Evolutionary conservation across 192 early-diverging fungal genomes (phyloP).

Genomic region (Bifiguratus adelaidae): DNA sequence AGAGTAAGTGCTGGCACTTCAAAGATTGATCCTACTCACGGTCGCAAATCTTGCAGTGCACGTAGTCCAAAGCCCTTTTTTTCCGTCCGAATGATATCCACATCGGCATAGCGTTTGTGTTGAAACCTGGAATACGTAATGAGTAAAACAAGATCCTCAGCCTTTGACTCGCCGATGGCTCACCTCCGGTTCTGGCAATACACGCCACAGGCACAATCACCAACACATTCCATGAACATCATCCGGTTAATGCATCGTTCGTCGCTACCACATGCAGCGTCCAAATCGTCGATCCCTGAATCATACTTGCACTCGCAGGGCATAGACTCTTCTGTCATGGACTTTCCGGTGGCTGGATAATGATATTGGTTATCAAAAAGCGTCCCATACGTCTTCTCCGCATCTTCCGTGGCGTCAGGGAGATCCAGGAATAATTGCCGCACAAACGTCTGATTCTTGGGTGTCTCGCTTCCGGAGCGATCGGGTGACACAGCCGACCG

Average conservation of each 20-base stretch:
- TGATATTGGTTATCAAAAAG: slow-evolving; percentile 62
- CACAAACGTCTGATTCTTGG: too few relatives aligned
- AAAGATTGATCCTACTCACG: slow-evolving; percentile 27
- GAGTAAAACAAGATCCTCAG: not conserved
- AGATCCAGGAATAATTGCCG: too few relatives aligned
- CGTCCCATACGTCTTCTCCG: slow-evolving; percentile 49
- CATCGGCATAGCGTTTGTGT: slow-evolving; percentile 68
- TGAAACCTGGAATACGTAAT: slow-evolving; percentile 55
- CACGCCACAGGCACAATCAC: slow-evolving; percentile 79
- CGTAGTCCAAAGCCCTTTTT: slow-evolving; percentile 93
- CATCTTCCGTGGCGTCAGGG: slow-evolving; percentile 31
- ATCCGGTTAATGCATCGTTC: slow-evolving; percentile 90
- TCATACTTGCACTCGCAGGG: slow-evolving; percentile 72
- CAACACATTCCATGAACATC: slow-evolving; percentile 85
- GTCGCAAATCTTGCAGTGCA: slow-evolving; percentile 47
- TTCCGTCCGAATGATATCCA: slow-evolving; percentile 82
- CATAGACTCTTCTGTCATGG: slow-evolving; percentile 58
- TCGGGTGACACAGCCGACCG: too few relatives aligned
- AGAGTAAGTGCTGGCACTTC: too few relatives aligned
- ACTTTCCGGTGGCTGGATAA: slow-evolving; percentile 57
- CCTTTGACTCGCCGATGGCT: not conserved
- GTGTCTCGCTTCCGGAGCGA: too few relatives aligned
- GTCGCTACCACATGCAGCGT: slow-evolving; percentile 78
- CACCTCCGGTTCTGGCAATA: slow-evolving; percentile 83
- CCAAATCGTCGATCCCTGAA: slow-evolving; percentile 42